A percentile compares a stretch with the other conserved stretches of the same genome.
phyloP scores from a whole-genome alignment of 2,329 filamentous ascomycete genomes.

The Fusarium sp. region DNA sequence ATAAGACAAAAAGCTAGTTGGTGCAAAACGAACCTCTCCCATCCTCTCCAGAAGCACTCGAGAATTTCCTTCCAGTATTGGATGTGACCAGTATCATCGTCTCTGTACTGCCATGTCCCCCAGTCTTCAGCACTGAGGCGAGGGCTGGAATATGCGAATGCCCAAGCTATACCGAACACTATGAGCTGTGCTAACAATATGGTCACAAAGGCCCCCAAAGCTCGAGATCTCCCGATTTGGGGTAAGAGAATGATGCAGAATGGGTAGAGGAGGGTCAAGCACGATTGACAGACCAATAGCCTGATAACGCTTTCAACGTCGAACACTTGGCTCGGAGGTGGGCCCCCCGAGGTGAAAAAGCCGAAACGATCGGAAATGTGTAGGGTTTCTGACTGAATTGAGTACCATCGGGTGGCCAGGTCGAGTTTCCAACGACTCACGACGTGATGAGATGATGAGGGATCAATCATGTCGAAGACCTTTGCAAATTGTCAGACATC shows the following conservation, averaged over 20 bases:
- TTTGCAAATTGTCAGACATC: background rate
- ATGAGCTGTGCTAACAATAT: background rate
- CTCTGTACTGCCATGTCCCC: background rate
- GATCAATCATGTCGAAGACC: background rate
- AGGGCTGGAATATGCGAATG: background rate
- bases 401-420: background rate
- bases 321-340: background rate
- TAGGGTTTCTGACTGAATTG: background rate
- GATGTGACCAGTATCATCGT: background rate
- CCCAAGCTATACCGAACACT: background rate
- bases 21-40: background rate
- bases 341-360: accelerated
- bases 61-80: background rate
- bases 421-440: background rate
- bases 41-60: background rate
- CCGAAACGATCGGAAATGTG: background rate
- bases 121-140: background rate
- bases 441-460: background rate
- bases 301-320: background rate
- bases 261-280: background rate
- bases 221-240: background rate
- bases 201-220: background rate
- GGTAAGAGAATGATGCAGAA: background rate
- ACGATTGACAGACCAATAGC: background rate
- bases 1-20: background rate